Evolutionary conservation across 257 asterid species (phyloP), one percentile per base, ranked within the genome.

Genomic region (Nicotiana noctiflora): DNA sequence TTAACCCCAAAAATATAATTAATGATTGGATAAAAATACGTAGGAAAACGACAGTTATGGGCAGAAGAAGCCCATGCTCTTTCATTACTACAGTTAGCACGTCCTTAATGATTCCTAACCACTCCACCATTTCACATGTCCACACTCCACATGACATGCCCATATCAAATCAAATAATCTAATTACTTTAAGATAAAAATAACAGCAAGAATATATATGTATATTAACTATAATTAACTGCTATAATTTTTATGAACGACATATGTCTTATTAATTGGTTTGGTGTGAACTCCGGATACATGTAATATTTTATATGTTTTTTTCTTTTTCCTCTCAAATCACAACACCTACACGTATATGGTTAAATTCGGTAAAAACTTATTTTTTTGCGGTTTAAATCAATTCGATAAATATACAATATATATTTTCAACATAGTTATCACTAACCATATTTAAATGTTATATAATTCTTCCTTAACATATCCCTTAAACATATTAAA

Each of bases 101-200:
- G 85, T 83, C 84, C 79, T 79, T 68, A 76, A 85, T 81, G 70
- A 84, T 81, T 83, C 79, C 37, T 77, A 82, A 83, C 87, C 13
- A 78, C 86, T 84, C 85, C 84, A 49, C 61, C 61, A 8, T 49
- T 74, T 74, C 61, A 23, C 61, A 15, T 72, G 78, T n/a, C n/a
- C n/a, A n/a, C n/a, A n/a, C n/a, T 46, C 40, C 87, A 85, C 88
- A 80, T 88, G 89, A 72, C 81, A 66, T 49, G 86, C 4, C 14
- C 60, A 23, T 46, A 14, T 49, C 77, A 70, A 46, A 15, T 7
- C 1, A 72, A 72, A 46, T 6, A 3, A 21, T 15, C 0, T 13
- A 23, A n/a, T n/a, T n/a, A 14, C 14, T 34, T 1, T 29, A 29
- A 2, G 3, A 14, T 15, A 29, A 29, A 9, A 8, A 9, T 32